phyloP scores from a whole-genome alignment of 2,329 filamentous ascomycete genomes.

The Microthyrium microscopicum region DNA sequence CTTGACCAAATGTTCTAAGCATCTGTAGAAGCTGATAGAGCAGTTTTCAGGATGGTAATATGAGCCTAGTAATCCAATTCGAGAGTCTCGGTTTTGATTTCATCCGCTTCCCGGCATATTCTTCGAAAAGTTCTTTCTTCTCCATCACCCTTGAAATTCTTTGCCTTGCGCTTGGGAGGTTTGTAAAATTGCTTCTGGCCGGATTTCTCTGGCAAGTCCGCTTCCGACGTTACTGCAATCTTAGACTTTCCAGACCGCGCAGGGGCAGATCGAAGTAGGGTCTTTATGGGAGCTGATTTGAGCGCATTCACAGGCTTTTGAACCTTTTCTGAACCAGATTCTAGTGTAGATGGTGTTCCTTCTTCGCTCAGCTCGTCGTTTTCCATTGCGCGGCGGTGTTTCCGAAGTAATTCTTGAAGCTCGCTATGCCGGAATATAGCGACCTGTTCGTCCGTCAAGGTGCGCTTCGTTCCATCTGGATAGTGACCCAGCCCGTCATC shows the following conservation, averaged over 20 bases:
- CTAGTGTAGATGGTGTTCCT: slow-evolving; percentile 4
- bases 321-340: neutral
- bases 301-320: neutral
- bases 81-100: slow-evolving; percentile 20
- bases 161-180: slow-evolving; percentile 12
- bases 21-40: too few relatives aligned
- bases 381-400: slow-evolving; percentile 12
- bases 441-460: slow-evolving; percentile 81
- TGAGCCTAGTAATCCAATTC: slow-evolving; percentile 30
- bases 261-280: slow-evolving; percentile 9
- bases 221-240: slow-evolving; percentile 22
- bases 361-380: slow-evolving; percentile 16
- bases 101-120: slow-evolving; percentile 20
- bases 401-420: slow-evolving; percentile 51
- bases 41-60: too few relatives aligned
- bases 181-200: slow-evolving; percentile 7
- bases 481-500: slow-evolving; percentile 70
- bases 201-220: slow-evolving; percentile 22
- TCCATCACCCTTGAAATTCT: slow-evolving; percentile 12
- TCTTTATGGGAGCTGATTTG: slow-evolving; percentile 8
- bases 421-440: slow-evolving; percentile 83
- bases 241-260: slow-evolving; percentile 9
- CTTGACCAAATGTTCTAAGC: too few relatives aligned
- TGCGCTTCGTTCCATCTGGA: slow-evolving; percentile 69
- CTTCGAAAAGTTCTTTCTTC: slow-evolving; percentile 10